These are phyloP conservation scores for Phanerodontia chrysosporium DNA, from an alignment of 768 basidiomycete genomes.

Conservation along the genomic window DNA sequence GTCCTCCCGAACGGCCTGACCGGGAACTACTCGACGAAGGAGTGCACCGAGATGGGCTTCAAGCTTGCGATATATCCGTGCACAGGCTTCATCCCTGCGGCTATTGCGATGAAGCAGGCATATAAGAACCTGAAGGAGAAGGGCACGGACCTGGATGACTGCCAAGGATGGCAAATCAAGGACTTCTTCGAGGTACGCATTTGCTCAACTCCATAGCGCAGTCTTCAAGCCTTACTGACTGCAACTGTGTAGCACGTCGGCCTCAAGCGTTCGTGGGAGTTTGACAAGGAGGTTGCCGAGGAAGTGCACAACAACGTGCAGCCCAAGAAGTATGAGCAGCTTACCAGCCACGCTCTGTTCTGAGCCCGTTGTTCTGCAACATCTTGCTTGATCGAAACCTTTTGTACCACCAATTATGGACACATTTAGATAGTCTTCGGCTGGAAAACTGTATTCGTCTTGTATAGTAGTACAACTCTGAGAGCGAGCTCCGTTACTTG, in stretches of 20 bases:
- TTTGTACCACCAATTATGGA: background rate
- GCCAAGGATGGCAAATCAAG: constrained; percentile 23
- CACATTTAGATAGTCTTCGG: no score
- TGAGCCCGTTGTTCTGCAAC: background rate
- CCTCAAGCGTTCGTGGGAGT: constrained; percentile 18
- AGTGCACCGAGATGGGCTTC: constrained; percentile 24
- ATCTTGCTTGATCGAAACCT: background rate
- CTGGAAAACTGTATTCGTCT: background rate
- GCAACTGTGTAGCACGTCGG: constrained; percentile 16
- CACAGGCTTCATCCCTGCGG: constrained; percentile 25
- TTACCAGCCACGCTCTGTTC: constrained; percentile 17
- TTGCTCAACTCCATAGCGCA: background rate
- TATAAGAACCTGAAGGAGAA: constrained; percentile 20
- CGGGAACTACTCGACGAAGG: constrained; percentile 20
- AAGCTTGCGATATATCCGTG: constrained; percentile 24
- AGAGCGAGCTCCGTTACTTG: no score
- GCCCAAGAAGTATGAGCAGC: constrained; percentile 22
- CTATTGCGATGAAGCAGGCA: constrained; percentile 23
- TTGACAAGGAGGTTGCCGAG: constrained; percentile 18
- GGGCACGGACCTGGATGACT: constrained; percentile 21
- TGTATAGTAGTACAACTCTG: constrained; percentile 2
- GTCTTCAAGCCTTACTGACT: no score
- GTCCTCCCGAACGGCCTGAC: constrained; percentile 25
- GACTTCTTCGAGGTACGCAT: constrained; percentile 23
- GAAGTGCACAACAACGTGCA: constrained; percentile 15